Evolutionary conservation across 73 alveolate species (phyloP).

Genomic region (Blepharisma stoltei): DNA sequence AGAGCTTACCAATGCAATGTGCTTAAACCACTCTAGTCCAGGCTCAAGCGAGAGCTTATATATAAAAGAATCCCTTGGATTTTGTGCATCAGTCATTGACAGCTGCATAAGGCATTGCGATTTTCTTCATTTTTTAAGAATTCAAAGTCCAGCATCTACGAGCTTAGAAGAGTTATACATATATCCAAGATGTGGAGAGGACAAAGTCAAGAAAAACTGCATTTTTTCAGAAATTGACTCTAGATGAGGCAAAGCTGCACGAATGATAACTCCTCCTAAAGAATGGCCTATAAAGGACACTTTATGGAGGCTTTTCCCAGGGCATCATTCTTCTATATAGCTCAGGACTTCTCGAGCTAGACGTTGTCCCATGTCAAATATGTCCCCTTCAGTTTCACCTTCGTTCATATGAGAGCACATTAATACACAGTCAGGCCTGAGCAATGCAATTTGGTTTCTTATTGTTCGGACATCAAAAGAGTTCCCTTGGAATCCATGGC

Average conservation of each 20-base stretch:
- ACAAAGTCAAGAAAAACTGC: slow-evolving; percentile 82
- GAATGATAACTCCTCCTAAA: slow-evolving; percentile 94
- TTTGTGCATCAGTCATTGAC: slow-evolving; percentile 86
- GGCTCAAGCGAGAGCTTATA: slow-evolving; percentile 75
- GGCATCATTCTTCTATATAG: slow-evolving; percentile 74
- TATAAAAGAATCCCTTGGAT: slow-evolving; percentile 83
- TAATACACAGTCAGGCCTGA: slow-evolving; percentile 91
- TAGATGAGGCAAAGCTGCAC: slow-evolving; percentile 66
- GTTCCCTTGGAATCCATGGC: slow-evolving; percentile 98
- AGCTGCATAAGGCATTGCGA: slow-evolving; percentile 83
- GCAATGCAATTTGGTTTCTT: slow-evolving; percentile 84
- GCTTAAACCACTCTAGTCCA: slow-evolving; percentile 90
- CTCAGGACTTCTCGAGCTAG: slow-evolving; percentile 85
- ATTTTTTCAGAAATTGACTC: slow-evolving; percentile 82
- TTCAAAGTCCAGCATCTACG: slow-evolving; percentile 94
- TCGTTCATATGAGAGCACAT: slow-evolving; percentile 84
- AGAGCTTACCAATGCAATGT: slow-evolving; percentile 82
- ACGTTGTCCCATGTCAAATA: slow-evolving; percentile 91
- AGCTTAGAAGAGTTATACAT: slow-evolving; percentile 60
- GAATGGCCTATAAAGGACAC: slow-evolving; percentile 98
- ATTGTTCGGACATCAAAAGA: slow-evolving; percentile 89
- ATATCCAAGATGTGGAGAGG: slow-evolving; percentile 98
- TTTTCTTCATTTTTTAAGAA: slow-evolving; percentile 93
- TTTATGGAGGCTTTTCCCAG: slow-evolving; percentile 77
- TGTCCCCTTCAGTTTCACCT: slow-evolving; percentile 93